Evolutionary conservation across 306 rosid species (phyloP).

Genomic region (Cicer chorassanicum): DNA sequence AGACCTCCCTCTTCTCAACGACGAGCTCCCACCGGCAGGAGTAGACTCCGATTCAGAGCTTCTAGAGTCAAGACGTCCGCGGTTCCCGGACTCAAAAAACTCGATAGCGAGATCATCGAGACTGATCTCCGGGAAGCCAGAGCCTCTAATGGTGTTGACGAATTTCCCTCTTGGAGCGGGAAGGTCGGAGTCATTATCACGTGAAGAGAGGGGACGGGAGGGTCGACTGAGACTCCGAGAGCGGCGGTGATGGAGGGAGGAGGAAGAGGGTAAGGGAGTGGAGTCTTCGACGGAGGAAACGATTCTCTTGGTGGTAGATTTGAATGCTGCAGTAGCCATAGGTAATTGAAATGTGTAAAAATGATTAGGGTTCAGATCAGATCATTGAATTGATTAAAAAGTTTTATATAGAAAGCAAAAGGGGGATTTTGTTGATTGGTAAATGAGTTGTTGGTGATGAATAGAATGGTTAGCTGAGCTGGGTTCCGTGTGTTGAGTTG

Average conservation of each 20-base stretch:
- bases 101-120: conserved; percentile 91
- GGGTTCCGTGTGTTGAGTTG: too few species aligned
- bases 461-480: neutral
- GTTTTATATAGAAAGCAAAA: too few species aligned
- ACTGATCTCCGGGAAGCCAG: conserved; percentile 91
- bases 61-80: conserved; percentile 60
- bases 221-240: conserved; percentile 86
- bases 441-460: neutral
- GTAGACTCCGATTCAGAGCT: conserved; percentile 51
- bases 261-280: conserved; percentile 55
- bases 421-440: too few species aligned
- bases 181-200: conserved; percentile 46
- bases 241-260: conserved; percentile 71
- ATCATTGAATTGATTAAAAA: too few species aligned
- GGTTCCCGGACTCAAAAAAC: conserved; percentile 75
- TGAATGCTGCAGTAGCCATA: conserved; percentile 97
- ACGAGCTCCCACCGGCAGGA: conserved; percentile 44
- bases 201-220: conserved; percentile 53
- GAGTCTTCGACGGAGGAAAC: conserved; percentile 57
- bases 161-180: conserved; percentile 63
- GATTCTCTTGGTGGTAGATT: conserved; percentile 82
- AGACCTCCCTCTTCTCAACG: conserved; percentile 91
- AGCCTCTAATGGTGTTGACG: conserved; percentile 88
- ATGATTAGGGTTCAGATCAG: conserved; percentile 25
- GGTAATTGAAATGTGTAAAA: neutral